Percentiles rank a stretch among this genome's conserved stretches.
phyloP scores from a whole-genome alignment of 495 filamentous ascomycete species.

The Annulohypoxylon nitens region DNA sequence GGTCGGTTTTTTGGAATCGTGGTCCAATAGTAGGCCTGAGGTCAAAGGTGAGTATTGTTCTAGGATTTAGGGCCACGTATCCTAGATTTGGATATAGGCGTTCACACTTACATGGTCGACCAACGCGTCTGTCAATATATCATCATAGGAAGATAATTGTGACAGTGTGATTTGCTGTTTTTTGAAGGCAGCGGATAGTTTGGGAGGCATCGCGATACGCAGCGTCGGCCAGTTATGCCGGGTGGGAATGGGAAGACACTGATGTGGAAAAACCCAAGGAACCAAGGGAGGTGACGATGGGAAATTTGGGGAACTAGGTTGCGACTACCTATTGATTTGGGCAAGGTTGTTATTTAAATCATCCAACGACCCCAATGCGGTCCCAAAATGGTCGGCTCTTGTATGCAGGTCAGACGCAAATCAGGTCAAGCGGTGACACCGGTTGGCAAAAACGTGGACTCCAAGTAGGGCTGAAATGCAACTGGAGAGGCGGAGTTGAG shows the following conservation, averaged over 20 bases:
- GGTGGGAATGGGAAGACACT: not conserved
- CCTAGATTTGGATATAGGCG: constrained; percentile 50
- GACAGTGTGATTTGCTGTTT: constrained; percentile 83
- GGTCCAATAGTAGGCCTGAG: constrained; percentile 93
- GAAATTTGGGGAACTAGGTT: constrained; percentile 2
- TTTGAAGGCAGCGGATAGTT: constrained; percentile 60
- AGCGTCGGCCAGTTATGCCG: constrained; percentile 13
- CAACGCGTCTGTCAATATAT: constrained; percentile 94
- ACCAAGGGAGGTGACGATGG: not conserved
- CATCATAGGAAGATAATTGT: constrained; percentile 93
- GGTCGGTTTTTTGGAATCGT: constrained; percentile 93
- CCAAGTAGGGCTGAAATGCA: constrained; percentile 35
- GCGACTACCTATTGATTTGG: not conserved
- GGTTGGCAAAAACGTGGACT: constrained; percentile 20
- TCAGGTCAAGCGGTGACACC: constrained; percentile 28
- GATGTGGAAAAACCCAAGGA: constrained; percentile 9
- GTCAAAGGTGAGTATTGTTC: constrained; percentile 17
- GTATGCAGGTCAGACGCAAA: constrained; percentile 40
- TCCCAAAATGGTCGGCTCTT: constrained; percentile 22
- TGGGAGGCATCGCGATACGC: constrained; percentile 56
- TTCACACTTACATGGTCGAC: constrained; percentile 84
- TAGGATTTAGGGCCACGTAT: constrained; percentile 21
- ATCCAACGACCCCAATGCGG: constrained; percentile 12
- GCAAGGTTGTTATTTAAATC: constrained; percentile 24
- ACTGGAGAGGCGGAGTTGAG: constrained; percentile 34